Base-by-base conservation (phyloP, 208 protist species). In the Phytomonas serpens region DNA sequence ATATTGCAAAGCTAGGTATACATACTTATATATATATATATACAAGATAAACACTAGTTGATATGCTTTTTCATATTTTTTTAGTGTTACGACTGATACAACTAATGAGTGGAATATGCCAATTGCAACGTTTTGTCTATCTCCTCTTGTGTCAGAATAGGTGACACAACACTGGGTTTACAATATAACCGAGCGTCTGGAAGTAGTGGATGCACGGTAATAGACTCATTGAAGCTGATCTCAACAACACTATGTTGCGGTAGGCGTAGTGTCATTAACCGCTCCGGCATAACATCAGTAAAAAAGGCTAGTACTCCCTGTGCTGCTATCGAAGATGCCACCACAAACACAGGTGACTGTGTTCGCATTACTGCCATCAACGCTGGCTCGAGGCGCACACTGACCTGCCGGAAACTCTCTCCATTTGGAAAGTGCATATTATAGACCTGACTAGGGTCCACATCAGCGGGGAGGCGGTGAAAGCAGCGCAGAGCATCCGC, bases 321-420 rank as follows among this genome's bases (percentile, higher is more conserved):
- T 40, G 90, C 88, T 0, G 90, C 85, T 27, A 91, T 76, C 0
- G 78, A 30, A 16, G 90, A 83, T 14, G 88, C 87, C 4, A 93
- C 77, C 13, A 95, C 85, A 72, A 95, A 83, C 14, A 93, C 86
- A 1, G 90, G 85, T 5, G 77, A 86, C 76, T 88, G 83, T 31
- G 86, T 83, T 6, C 90, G 82, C 90, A 93, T 93, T 30, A 93
- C 84, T 19, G 88, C 87, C 90, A 95, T 95, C 42, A 95, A 51
- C 37, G 82, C 90, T 16, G 86, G 84, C 74, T 95, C 90, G n/a
- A 95, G 77, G 5, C 90, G 86, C 61, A 88, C 85, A 71, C 90
- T 93, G 42, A 95, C 86, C 78, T 95, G 90, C 30, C 88, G 82
- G 69, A 75, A 95, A 77, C 86, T 91, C 78, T 95, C 90, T 6